Evolutionary conservation across 139 green algal genomes (phyloP).

Genomic region (Chlorella sorokiniana): DNA sequence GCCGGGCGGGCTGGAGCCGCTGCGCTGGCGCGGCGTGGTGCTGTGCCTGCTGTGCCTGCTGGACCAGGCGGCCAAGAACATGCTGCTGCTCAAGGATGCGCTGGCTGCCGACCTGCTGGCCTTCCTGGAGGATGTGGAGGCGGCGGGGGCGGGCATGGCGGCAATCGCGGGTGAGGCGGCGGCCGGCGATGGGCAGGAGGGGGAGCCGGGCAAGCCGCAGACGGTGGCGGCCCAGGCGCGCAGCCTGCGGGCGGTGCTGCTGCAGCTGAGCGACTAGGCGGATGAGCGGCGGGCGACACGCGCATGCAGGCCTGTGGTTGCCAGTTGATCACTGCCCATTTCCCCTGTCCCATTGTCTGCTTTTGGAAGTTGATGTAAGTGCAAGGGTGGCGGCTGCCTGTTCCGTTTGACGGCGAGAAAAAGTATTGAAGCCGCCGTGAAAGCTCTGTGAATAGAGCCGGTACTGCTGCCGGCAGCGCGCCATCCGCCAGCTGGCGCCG

Average conservation of each 20-base stretch:
- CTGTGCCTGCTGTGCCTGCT: constrained; percentile 82
- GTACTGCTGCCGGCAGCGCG: too few species aligned
- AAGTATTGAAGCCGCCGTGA: too few species aligned
- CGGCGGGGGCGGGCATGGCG: constrained; percentile 40
- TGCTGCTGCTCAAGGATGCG: constrained; percentile 78
- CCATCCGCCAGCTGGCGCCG: too few species aligned
- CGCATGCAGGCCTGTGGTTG: not conserved
- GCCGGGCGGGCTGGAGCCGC: constrained; percentile 78
- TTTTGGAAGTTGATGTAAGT: too few species aligned
- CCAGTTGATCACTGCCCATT: too few species aligned
- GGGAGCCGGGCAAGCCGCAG: not conserved
- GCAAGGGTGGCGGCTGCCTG: too few species aligned
- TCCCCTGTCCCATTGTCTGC: too few species aligned
- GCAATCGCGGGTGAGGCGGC: not conserved
- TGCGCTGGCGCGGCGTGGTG: constrained; percentile 79
- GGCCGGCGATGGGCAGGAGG: not conserved
- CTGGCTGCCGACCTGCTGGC: constrained; percentile 70
- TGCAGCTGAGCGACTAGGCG: constrained; percentile 20
- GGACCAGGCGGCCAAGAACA: constrained; percentile 84
- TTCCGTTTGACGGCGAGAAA: too few species aligned
- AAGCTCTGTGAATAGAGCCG: too few species aligned
- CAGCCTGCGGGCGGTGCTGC: constrained; percentile 6
- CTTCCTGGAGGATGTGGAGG: constrained; percentile 70
- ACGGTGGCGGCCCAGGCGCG: constrained; percentile 16
- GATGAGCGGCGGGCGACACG: not conserved